A percentile compares a stretch with the other conserved stretches of the same genome.
These are phyloP conservation scores for Pseudonitzschia multistriata DNA, from an alignment of 108 stramenopile genomes.

Conservation along the genomic window DNA sequence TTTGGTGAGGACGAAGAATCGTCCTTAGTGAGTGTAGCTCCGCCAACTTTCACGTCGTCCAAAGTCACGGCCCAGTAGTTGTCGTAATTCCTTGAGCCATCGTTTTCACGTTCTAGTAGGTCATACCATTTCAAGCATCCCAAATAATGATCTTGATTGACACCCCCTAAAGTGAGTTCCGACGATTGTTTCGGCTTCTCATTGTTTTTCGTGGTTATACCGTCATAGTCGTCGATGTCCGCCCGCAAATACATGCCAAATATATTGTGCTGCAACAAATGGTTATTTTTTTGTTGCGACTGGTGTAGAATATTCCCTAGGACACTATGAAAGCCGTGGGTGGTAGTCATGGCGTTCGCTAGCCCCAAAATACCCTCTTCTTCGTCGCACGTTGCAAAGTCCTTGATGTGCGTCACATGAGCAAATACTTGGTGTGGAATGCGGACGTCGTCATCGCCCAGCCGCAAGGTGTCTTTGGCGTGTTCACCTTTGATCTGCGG, in stretches of 20 bases:
- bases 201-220: not conserved
- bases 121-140: conserved; percentile 57
- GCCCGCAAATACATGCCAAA: conserved; percentile 41
- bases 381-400: conserved; percentile 38
- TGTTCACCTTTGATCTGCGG: conserved; percentile 55
- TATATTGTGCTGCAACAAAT: not conserved
- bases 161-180: conserved; percentile 50
- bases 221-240: conserved; percentile 37
- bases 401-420: conserved; percentile 33
- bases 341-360: conserved; percentile 32
- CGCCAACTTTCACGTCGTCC: conserved; percentile 60
- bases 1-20: conserved; percentile 18
- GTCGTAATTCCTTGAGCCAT: conserved; percentile 17
- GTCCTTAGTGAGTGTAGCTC: conserved; percentile 14
- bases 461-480: conserved; percentile 38
- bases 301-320: conserved; percentile 25
- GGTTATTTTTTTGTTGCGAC: not conserved
- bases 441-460: conserved; percentile 20
- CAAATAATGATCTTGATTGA: conserved; percentile 42
- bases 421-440: conserved; percentile 51
- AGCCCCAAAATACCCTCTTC: conserved; percentile 57
- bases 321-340: conserved; percentile 34
- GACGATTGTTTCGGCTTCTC: conserved; percentile 17
- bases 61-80: conserved; percentile 90
- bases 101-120: conserved; percentile 19